A percentile compares a stretch with the other conserved stretches of the same genome.
These are phyloP conservation scores for Populus trichocarpa DNA, from an alignment of 441 rosid genomes.

Conservation along the genomic window DNA sequence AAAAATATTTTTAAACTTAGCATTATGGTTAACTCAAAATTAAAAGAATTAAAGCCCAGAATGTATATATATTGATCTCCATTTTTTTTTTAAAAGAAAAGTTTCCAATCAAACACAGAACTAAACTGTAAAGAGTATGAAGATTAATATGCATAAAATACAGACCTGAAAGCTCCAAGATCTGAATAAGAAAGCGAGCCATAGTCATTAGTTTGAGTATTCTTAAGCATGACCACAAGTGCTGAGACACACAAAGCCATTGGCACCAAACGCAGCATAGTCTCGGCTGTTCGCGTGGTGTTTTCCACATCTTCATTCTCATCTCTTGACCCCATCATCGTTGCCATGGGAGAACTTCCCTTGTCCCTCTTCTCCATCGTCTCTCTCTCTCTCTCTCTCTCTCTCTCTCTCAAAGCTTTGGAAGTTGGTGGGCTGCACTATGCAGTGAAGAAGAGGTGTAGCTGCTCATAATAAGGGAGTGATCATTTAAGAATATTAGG, in stretches of 20 bases:
- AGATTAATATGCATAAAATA: background rate
- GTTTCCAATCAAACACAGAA: background rate
- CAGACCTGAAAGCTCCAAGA: conserved; percentile 77
- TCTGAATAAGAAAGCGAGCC: conserved; percentile 84
- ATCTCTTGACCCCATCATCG: conserved; percentile 9
- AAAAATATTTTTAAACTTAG: too few relatives aligned
- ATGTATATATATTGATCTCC: too few relatives aligned
- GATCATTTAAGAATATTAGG: conserved; percentile 11
- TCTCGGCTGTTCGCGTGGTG: conserved; percentile 48
- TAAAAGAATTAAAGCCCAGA: too few relatives aligned
- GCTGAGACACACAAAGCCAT: conserved; percentile 71
- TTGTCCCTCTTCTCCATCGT: conserved; percentile 28
- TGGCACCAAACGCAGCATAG: conserved; percentile 63
- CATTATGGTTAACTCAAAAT: too few relatives aligned
- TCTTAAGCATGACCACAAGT: conserved; percentile 71
- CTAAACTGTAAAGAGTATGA: background rate
- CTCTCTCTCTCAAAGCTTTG: background rate
- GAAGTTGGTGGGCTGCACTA: background rate
- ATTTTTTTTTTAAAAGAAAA: background rate
- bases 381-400: conserved; percentile 13
- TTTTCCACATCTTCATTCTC: conserved; percentile 24
- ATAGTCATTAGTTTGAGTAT: conserved; percentile 56
- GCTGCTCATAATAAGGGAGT: background rate
- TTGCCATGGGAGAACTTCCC: conserved; percentile 15
- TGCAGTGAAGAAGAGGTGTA: conserved; percentile 7